Base-by-base conservation (phyloP, 2,329 filamentous ascomycete genomes). In the Trichoderma sp. region DNA sequence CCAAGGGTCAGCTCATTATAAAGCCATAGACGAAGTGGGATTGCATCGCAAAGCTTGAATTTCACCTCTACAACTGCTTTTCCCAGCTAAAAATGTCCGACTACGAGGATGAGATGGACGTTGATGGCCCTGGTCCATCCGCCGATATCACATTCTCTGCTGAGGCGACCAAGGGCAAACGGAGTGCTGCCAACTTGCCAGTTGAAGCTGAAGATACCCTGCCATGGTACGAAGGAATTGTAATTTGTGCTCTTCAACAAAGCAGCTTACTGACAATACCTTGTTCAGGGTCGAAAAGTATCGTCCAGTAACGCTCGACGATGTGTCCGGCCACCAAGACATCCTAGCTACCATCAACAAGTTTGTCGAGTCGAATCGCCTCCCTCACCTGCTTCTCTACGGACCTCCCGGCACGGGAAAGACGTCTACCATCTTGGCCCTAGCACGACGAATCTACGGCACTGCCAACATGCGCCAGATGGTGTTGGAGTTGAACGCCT, bases 261-360 rank as follows among this genome's bases (percentile, higher is more conserved):
- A 28, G 6, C 11, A 5, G 18, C 7, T 32, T 18, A 11, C 58
- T 71, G 26, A 63, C 34, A 39, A 30, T 30, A 12, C 0, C 34
- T 18, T 30, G 47, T n/a, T 6, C 73, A 94, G 93, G 95, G 94
- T 99, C 9, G 96, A 99, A 80, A 99, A 99, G 79, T 99, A 98
- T 83, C 90, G 96, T 68, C 96, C 96, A 21, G 91, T 91, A 73
- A 94, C 93, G 2, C 89, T 99, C 60, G 90, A 92, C 76, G 96
- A 99, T 82, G 96, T 99, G 72, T 97, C 94, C 3, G 96, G 96
- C 24, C 96, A 99, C 82, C 93, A 98, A 80, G 96, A 99, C 82
- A 98, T 99, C 79, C 90, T 99, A 74, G 91, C 95, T 5, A 99
- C 96, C 2, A 97, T 99, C 84, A 98, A 98, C 86, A 96, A 95